These are phyloP conservation scores for Saccharomycopsis sp. DNA, from an alignment of 805 yeast genomes.

Conservation along the genomic window DNA sequence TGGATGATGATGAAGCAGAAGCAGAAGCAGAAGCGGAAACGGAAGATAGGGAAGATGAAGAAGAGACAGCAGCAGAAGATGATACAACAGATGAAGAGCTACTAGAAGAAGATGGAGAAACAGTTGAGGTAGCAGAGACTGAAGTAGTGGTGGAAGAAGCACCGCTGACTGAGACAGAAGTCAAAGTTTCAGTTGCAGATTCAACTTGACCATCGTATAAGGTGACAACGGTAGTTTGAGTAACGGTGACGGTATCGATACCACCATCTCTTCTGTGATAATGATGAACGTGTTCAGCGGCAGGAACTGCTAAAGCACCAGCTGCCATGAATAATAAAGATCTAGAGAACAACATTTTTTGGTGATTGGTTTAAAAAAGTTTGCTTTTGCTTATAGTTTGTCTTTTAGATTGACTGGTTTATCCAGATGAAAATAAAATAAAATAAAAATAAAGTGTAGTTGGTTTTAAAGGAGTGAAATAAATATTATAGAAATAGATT, in stretches of 20 bases:
- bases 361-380: too few relatives aligned
- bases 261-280: constrained; percentile 19
- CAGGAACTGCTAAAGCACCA: constrained; percentile 31
- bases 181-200: constrained; percentile 41
- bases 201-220: constrained; percentile 7
- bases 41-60: constrained; percentile 21
- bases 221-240: constrained; percentile 47
- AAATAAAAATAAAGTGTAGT: not conserved
- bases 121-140: constrained; percentile 14
- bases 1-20: constrained; percentile 27
- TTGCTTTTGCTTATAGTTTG: too few relatives aligned
- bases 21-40: constrained; percentile 25
- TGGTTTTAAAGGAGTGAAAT: constrained; percentile 32
- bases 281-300: constrained; percentile 26
- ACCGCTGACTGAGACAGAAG: too few relatives aligned
- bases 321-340: too few relatives aligned
- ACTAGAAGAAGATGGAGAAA: constrained; percentile 1
- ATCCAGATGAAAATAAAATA: too few relatives aligned
- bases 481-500: constrained; percentile 68
- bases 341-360: too few relatives aligned
- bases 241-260: constrained; percentile 42
- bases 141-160: constrained; percentile 26
- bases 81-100: constrained; percentile 1
- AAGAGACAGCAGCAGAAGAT: constrained; percentile 10
- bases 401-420: too few relatives aligned